phyloP scores from a whole-genome alignment of 176 grass and related monocot species.

The Carex littledalei region DNA sequence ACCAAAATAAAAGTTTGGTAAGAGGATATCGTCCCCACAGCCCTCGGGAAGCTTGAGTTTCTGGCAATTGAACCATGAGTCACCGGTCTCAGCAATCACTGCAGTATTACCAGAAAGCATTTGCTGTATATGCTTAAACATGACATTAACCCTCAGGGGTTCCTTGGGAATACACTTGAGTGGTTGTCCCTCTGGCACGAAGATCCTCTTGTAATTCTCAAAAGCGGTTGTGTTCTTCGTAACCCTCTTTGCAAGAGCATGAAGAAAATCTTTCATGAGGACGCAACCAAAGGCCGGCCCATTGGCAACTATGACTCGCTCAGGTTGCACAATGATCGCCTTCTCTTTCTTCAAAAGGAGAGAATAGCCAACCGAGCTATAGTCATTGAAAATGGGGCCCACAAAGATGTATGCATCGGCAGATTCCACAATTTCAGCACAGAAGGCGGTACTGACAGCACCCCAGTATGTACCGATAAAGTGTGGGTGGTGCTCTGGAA shows the following conservation, averaged over 20 bases:
- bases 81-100: constrained; percentile 60
- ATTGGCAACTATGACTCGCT: constrained; percentile 57
- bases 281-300: constrained; percentile 69
- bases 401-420: constrained; percentile 69
- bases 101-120: constrained; percentile 43
- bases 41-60: constrained; percentile 58
- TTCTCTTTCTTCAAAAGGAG: constrained; percentile 55
- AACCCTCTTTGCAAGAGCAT: constrained; percentile 32
- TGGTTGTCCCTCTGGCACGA: constrained; percentile 45
- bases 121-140: constrained; percentile 72
- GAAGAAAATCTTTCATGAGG: constrained; percentile 63
- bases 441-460: constrained; percentile 68
- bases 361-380: constrained; percentile 77
- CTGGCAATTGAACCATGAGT: constrained; percentile 96
- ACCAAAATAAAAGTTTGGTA: neutral
- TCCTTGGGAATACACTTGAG: constrained; percentile 24
- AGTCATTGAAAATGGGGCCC: constrained; percentile 82
- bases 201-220: constrained; percentile 67
- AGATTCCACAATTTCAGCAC: constrained; percentile 76
- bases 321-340: constrained; percentile 62
- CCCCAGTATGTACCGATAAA: constrained; percentile 94
- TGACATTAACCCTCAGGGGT: constrained; percentile 56
- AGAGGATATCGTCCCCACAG: constrained; percentile 31
- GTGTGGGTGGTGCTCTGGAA: constrained; percentile 50
- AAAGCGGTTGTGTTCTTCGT: constrained; percentile 43